phyloP scores from a whole-genome alignment of 768 basidiomycete species.

The Lactifluus hygrophoroides region DNA sequence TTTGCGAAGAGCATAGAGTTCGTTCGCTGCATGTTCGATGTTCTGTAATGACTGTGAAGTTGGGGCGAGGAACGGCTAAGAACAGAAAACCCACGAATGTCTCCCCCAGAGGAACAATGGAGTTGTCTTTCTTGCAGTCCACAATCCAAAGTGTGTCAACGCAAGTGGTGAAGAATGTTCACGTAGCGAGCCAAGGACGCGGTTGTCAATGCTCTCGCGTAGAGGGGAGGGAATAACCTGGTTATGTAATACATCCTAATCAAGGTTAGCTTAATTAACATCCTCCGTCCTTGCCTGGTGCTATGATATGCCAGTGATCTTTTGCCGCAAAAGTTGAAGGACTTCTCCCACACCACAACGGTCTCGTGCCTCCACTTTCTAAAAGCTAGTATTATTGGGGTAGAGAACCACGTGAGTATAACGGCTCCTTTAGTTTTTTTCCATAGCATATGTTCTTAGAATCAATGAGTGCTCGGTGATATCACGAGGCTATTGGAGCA shows the following conservation, averaged over 20 bases:
- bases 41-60: not conserved
- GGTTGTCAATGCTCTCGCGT: not conserved
- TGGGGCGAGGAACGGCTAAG: not conserved
- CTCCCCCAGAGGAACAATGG: not conserved
- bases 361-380: no score
- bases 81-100: not conserved
- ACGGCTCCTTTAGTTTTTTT: no score
- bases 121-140: not conserved
- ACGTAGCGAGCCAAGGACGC: constrained; percentile 1
- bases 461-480: no score
- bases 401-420: no score
- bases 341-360: no score
- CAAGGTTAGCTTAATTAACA: no score
- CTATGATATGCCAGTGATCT: no score
- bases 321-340: no score
- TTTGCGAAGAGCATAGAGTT: constrained; percentile 73
- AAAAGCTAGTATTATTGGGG: no score
- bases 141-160: not conserved
- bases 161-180: not conserved
- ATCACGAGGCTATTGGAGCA: no score
- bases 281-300: no score
- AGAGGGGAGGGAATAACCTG: not conserved
- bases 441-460: no score
- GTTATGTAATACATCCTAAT: constrained; percentile 12
- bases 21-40: constrained; percentile 20